Evolutionary conservation across 495 filamentous ascomycete genomes (phyloP).

Genomic region (Tuber aestivum): DNA sequence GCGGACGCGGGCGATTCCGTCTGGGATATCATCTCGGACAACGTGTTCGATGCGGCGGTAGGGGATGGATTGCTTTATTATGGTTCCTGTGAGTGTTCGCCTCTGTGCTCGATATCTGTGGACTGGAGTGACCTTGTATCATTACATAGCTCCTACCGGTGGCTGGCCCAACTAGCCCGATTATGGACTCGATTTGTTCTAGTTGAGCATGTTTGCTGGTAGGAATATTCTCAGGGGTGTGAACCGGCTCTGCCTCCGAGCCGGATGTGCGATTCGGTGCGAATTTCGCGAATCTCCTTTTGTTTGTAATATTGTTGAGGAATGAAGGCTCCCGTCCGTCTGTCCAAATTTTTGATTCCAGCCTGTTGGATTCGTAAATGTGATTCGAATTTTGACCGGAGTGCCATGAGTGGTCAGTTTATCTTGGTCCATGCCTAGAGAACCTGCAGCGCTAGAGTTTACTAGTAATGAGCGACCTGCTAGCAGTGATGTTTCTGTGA

Average conservation of each 20-base stretch:
- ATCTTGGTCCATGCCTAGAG: neutral
- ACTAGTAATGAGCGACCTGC: neutral
- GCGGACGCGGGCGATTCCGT: slow-evolving; percentile 32
- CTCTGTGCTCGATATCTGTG: neutral
- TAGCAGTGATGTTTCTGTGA: neutral
- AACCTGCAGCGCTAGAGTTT: neutral
- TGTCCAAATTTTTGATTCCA: slow-evolving; percentile 3
- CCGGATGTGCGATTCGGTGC: neutral
- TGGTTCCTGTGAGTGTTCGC: slow-evolving; percentile 19
- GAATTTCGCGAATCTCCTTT: slow-evolving; percentile 3
- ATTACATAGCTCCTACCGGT: slow-evolving; percentile 14
- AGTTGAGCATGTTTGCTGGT: neutral
- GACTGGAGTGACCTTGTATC: neutral
- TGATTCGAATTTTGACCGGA: neutral
- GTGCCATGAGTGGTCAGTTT: neutral
- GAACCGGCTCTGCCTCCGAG: neutral
- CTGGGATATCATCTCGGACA: slow-evolving; percentile 34
- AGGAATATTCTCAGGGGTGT: neutral
- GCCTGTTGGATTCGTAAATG: neutral
- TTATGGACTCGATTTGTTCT: neutral
- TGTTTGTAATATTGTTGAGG: slow-evolving; percentile 18
- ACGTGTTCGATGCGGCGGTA: slow-evolving; percentile 30
- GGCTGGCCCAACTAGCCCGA: slow-evolving; percentile 17
- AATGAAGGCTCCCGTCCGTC: slow-evolving; percentile 27
- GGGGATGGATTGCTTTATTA: slow-evolving; percentile 36